These are phyloP conservation scores for Coniochaeta sp. DNA, from an alignment of 2,329 filamentous ascomycete genomes.

Conservation along the genomic window DNA sequence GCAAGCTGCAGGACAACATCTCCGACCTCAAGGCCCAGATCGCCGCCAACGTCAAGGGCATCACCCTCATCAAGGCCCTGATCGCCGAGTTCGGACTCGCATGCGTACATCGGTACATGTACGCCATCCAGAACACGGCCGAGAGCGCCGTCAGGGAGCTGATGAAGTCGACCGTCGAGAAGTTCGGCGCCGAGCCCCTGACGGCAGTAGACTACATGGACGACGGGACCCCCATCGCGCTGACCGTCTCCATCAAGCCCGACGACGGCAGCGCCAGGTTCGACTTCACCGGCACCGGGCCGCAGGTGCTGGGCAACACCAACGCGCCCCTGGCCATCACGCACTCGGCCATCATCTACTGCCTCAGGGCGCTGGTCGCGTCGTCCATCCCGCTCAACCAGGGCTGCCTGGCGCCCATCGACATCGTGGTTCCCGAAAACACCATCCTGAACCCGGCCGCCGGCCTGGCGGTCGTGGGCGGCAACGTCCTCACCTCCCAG, in stretches of 20 bases:
- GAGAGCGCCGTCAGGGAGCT: slow-evolving; percentile 24
- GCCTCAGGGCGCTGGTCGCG: slow-evolving; percentile 25
- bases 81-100: slow-evolving; percentile 67
- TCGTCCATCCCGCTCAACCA: slow-evolving; percentile 30
- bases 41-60: slow-evolving; percentile 24
- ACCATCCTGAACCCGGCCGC: slow-evolving; percentile 23
- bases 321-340: slow-evolving; percentile 11
- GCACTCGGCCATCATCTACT: slow-evolving; percentile 28
- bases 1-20: slow-evolving; percentile 30
- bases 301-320: slow-evolving; percentile 53
- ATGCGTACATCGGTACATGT: slow-evolving; percentile 56
- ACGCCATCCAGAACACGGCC: slow-evolving; percentile 30
- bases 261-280: slow-evolving; percentile 62
- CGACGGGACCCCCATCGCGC: slow-evolving; percentile 21
- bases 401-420: slow-evolving; percentile 26
- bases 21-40: slow-evolving; percentile 34
- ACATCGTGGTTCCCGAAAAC: slow-evolving; percentile 22
- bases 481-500: slow-evolving; percentile 19
- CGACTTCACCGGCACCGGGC: slow-evolving; percentile 63
- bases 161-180: slow-evolving; percentile 28
- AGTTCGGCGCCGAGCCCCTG: slow-evolving; percentile 25
- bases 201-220: slow-evolving; percentile 24
- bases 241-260: slow-evolving; percentile 19
- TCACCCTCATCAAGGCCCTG: slow-evolving; percentile 53
- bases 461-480: slow-evolving; percentile 32